These are phyloP conservation scores for Pichia norvegensis DNA, from an alignment of 1,139 yeast species.

Conservation along the genomic window DNA sequence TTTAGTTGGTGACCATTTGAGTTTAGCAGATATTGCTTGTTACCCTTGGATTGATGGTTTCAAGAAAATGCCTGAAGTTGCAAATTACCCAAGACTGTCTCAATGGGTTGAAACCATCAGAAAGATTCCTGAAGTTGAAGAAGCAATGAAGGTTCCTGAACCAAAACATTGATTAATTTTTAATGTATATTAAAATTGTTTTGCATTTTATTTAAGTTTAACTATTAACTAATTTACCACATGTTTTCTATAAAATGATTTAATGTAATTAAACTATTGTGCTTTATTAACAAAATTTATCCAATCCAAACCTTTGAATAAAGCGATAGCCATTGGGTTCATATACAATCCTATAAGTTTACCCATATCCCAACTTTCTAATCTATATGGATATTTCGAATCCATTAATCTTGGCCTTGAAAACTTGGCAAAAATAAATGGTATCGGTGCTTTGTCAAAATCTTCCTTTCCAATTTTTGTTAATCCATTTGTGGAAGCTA, in stretches of 20 bases:
- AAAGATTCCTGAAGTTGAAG: slow-evolving; percentile 33
- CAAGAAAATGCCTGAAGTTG: slow-evolving; percentile 30
- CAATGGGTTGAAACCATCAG: slow-evolving; percentile 40
- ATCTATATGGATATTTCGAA: slow-evolving; percentile 28
- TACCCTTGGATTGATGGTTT: slow-evolving; percentile 33
- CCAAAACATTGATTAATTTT: slow-evolving; percentile 21
- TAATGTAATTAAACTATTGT: neutral
- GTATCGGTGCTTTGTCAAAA: slow-evolving; percentile 42
- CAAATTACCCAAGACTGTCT: slow-evolving; percentile 37
- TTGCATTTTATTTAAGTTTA: neutral
- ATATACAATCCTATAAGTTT: slow-evolving; percentile 33
- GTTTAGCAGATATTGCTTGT: slow-evolving; percentile 46
- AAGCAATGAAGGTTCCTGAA: slow-evolving; percentile 28
- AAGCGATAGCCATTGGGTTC: slow-evolving; percentile 36
- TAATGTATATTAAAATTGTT: neutral
- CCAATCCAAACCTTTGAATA: slow-evolving; percentile 36
- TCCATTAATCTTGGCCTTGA: slow-evolving; percentile 26
- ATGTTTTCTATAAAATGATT: neutral
- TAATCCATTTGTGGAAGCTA: slow-evolving; percentile 53
- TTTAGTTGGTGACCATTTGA: slow-evolving; percentile 49
- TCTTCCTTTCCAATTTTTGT: slow-evolving; percentile 53
- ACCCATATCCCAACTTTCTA: slow-evolving; percentile 38
- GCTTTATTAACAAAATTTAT: slow-evolving; percentile 11
- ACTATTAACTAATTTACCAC: no score
- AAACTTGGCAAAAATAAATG: slow-evolving; percentile 46